Evolutionary conservation across 768 basidiomycete genomes (phyloP).

Genomic region (Pisolithus sp.): DNA sequence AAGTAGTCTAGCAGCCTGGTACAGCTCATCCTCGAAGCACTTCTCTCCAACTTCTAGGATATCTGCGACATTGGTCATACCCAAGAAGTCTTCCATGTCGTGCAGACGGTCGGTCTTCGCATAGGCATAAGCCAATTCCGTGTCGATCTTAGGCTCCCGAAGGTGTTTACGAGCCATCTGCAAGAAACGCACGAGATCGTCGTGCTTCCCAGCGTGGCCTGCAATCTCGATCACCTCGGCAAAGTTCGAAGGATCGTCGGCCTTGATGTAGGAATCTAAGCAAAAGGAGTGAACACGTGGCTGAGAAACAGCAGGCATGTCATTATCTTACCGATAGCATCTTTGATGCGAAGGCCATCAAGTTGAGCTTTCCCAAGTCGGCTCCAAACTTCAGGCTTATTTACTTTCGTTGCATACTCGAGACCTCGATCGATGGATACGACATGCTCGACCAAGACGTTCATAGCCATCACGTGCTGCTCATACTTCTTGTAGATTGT

Average conservation of each 20-base stretch:
- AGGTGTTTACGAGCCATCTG: slow-evolving; percentile 98
- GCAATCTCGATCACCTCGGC: slow-evolving; percentile 95
- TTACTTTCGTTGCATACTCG: slow-evolving; percentile 94
- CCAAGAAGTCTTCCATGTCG: slow-evolving; percentile 99
- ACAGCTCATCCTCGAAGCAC: slow-evolving; percentile 97
- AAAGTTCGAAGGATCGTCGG: slow-evolving; percentile 91
- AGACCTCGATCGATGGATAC: slow-evolving; percentile 95
- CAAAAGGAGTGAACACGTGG: slow-evolving; percentile 2
- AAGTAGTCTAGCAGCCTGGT: slow-evolving; percentile 92
- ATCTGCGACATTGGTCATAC: slow-evolving; percentile 98
- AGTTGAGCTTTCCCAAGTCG: slow-evolving; percentile 97
- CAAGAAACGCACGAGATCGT: slow-evolving; percentile 91
- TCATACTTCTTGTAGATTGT: slow-evolving; percentile 98
- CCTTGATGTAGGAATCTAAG: slow-evolving; percentile 94
- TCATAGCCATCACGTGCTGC: slow-evolving; percentile 93
- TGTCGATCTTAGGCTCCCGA: slow-evolving; percentile 96
- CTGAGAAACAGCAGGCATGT: not conserved
- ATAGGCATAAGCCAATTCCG: slow-evolving; percentile 96
- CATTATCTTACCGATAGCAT: slow-evolving; percentile 75
- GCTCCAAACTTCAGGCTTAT: slow-evolving; percentile 95
- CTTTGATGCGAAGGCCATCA: slow-evolving; percentile 96
- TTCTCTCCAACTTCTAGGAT: slow-evolving; percentile 97
- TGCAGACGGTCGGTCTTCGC: slow-evolving; percentile 96
- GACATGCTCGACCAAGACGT: slow-evolving; percentile 96
- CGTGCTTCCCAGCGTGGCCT: slow-evolving; percentile 84